phyloP scores from a whole-genome alignment of 2,329 filamentous ascomycete genomes.

The Chaetothyriales sp. region DNA sequence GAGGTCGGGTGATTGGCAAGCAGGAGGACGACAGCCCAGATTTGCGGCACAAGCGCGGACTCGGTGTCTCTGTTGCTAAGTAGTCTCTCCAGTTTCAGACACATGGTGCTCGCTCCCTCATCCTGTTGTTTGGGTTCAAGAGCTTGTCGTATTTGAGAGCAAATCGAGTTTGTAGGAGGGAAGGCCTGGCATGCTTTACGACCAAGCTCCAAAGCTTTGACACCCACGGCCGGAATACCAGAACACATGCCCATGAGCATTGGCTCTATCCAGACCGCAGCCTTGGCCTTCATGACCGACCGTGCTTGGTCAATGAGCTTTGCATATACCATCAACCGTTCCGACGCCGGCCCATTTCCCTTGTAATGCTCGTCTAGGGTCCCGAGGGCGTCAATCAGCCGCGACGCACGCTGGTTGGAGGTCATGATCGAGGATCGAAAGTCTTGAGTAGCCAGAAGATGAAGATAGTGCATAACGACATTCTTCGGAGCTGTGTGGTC shows the following conservation, averaged over 20 bases:
- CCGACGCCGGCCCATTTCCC: conserved; percentile 66
- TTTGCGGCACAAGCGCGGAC: conserved; percentile 58
- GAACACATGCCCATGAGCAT: conserved; percentile 71
- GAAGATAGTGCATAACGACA: conserved; percentile 62
- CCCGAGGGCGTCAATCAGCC: conserved; percentile 55
- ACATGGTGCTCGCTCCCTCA: conserved; percentile 45
- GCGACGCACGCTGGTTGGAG: conserved; percentile 40
- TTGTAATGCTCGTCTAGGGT: conserved; percentile 57
- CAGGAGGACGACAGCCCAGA: conserved; percentile 73
- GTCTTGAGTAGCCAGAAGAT: conserved; percentile 63
- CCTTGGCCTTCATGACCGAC: conserved; percentile 52
- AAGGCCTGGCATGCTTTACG: conserved; percentile 53
- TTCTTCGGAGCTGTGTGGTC: conserved; percentile 58
- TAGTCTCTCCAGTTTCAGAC: conserved; percentile 52
- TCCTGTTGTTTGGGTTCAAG: conserved; percentile 37
- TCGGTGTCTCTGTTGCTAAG: conserved; percentile 40
- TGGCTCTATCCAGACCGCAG: conserved; percentile 64
- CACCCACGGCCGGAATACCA: conserved; percentile 58
- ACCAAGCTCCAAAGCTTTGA: conserved; percentile 58
- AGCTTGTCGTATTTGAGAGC: conserved; percentile 44
- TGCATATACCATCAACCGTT: conserved; percentile 64
- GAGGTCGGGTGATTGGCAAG: conserved; percentile 50
- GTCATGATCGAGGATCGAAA: conserved; percentile 49
- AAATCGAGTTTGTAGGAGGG: conserved; percentile 52
- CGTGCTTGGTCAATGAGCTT: conserved; percentile 59